These are phyloP conservation scores for Leishmania guyanensis DNA, from an alignment of 208 protist genomes.

Conservation along the genomic window DNA sequence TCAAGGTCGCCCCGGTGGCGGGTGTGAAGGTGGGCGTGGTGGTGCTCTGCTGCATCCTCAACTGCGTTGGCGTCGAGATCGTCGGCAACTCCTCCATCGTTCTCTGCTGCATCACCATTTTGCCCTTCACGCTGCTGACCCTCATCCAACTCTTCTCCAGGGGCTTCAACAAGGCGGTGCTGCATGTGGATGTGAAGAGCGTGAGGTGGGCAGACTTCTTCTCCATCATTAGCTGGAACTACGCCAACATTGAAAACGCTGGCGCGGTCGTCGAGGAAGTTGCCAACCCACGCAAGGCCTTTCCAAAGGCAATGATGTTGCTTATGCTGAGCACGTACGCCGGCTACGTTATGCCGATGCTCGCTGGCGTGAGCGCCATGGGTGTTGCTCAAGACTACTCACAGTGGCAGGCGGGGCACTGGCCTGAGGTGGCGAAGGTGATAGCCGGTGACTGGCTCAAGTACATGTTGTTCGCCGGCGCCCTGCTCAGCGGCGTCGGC, in stretches of 20 bases:
- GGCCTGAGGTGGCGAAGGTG: constrained; percentile 63
- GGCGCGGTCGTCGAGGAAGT: constrained; percentile 82
- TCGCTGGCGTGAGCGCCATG: constrained; percentile 78
- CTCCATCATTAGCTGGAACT: constrained; percentile 89
- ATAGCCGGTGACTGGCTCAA: constrained; percentile 73
- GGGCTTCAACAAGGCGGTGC: constrained; percentile 73
- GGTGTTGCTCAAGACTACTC: constrained; percentile 63
- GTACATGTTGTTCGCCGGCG: constrained; percentile 77
- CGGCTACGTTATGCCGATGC: constrained; percentile 79
- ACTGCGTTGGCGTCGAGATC: constrained; percentile 75
- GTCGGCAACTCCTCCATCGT: constrained; percentile 67
- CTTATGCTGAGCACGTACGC: constrained; percentile 81
- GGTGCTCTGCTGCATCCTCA: constrained; percentile 66
- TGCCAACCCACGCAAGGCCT: constrained; percentile 52
- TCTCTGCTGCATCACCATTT: constrained; percentile 63
- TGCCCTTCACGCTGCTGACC: constrained; percentile 73
- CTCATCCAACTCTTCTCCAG: constrained; percentile 66
- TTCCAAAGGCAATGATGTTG: constrained; percentile 64
- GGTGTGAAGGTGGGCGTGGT: constrained; percentile 75
- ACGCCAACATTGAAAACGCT: constrained; percentile 88
- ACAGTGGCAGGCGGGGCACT: constrained; percentile 76
- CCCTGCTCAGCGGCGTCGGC: constrained; percentile 73
- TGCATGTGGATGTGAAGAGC: constrained; percentile 53
- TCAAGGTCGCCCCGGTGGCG: constrained; percentile 37
- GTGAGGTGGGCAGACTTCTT: constrained; percentile 78